Evolutionary conservation across 495 filamentous ascomycete genomes (phyloP), one percentile per base, ranked within the genome.

Genomic region (Penicillium soppii): DNA sequence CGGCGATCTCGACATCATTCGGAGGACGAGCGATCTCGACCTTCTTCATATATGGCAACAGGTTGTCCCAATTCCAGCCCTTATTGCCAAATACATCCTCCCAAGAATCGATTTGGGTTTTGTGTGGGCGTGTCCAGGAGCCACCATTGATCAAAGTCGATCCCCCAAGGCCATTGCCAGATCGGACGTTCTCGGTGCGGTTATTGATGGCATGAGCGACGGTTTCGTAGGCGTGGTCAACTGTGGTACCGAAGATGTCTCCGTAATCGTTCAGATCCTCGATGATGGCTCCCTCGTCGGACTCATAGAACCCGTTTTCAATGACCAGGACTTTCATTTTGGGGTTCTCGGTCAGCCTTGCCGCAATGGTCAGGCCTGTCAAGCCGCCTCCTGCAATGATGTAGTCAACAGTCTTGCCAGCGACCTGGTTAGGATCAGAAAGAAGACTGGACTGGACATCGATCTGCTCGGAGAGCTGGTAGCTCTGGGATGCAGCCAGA

Each of bases 131-230:
- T 12, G 79, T 70, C 54, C 70, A 72, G 54, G 77, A 73, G 38
- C 72, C 64, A 29, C 74, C 75, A 48, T 84, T 86, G 49, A 86
- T 67, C 5, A 72, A 72, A 7, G 79, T 83, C 13, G 78, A 78
- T 4, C 82, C 84, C 9, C 83, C 84, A 3, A 71, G 62, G 5
- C 62, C 63, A 7, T 67, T 68, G 15, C 62, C 65, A 4, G 65
- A 57, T 17, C 47, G 40, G 33, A 68, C 58, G 9, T 36, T 19
- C 12, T 43, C 43, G 1, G 55, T 46, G 4, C 45, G 54, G 10
- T 56, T 55, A 16, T 63, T 53, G 41, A 56, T 61, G 2, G 40
- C 47, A 8, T 50, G 52, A 2, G 33, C 12, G 7, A 47, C 26
- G 12, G 65, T 65, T 13, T 54, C 23, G 26, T 43, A 61, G 10